These are phyloP conservation scores for Maudiozyma pseudohumilis DNA, from an alignment of 805 yeast genomes.

Conservation along the genomic window DNA sequence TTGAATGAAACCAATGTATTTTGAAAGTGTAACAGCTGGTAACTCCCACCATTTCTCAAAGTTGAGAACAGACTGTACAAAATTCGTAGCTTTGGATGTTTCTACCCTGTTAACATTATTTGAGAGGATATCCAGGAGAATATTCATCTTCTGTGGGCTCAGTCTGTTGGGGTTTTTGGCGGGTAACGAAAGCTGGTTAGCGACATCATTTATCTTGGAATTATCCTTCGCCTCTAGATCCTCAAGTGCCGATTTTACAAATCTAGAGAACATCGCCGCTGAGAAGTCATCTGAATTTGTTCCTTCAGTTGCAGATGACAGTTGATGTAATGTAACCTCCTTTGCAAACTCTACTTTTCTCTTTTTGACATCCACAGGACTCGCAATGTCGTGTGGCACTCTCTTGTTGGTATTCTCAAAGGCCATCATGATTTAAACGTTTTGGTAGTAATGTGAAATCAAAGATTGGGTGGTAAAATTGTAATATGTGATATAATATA, in stretches of 20 bases:
- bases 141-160: slow-evolving; percentile 40
- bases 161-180: slow-evolving; percentile 43
- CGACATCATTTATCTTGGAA: slow-evolving; percentile 46
- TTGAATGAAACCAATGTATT: slow-evolving; percentile 61
- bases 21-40: slow-evolving; percentile 35
- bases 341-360: slow-evolving; percentile 27
- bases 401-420: slow-evolving; percentile 24
- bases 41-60: slow-evolving; percentile 51
- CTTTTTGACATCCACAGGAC: slow-evolving; percentile 19
- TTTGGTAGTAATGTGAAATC: too few species aligned
- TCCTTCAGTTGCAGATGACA: slow-evolving; percentile 3
- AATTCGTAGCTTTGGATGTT: slow-evolving; percentile 35
- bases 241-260: slow-evolving; percentile 59
- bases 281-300: slow-evolving; percentile 22
- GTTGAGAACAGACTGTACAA: slow-evolving; percentile 54
- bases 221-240: slow-evolving; percentile 54
- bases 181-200: slow-evolving; percentile 51
- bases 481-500: too few species aligned
- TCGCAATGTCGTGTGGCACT: slow-evolving; percentile 8
- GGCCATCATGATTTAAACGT: slow-evolving; percentile 29
- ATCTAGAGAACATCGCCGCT: slow-evolving; percentile 31
- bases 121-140: slow-evolving; percentile 49
- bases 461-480: too few species aligned
- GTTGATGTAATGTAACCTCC: slow-evolving; percentile 14
- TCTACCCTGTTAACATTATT: slow-evolving; percentile 62